Percentiles rank a stretch among this genome's conserved stretches.
Conservation (phyloP, 441 rosid genomes). For the Cnidoscolus chayamansa region DNA sequence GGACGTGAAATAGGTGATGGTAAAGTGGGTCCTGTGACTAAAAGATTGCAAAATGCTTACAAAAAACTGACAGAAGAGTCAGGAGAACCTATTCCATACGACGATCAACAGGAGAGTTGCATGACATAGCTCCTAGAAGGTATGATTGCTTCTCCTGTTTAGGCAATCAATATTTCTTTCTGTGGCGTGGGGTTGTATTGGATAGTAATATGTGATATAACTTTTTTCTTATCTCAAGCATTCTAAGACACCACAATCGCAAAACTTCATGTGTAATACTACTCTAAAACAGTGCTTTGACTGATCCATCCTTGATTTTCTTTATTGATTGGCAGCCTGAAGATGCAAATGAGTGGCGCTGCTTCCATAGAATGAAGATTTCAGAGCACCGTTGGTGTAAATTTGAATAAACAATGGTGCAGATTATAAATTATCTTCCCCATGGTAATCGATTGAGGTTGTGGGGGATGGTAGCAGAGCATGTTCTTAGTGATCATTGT, state of each 20-base stretch:
- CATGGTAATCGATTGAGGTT: neutral
- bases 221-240: neutral
- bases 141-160: neutral
- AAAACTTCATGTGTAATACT: neutral
- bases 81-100: slow-evolving; percentile 79
- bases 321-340: slow-evolving; percentile 1
- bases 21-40: slow-evolving; percentile 63
- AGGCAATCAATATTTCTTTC: neutral
- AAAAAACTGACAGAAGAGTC: slow-evolving; percentile 52
- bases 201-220: neutral
- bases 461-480: neutral
- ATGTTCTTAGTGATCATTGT: neutral
- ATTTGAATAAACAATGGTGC: slow-evolving; percentile 4
- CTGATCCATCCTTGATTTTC: neutral
- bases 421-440: neutral
- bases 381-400: neutral
- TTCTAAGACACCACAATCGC: neutral
- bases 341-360: neutral
- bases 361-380: neutral
- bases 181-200: no score
- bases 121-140: neutral
- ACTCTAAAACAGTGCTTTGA: neutral
- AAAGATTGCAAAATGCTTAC: slow-evolving; percentile 53
- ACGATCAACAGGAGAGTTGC: slow-evolving; percentile 27
- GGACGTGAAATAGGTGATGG: slow-evolving; percentile 74